phyloP scores from a whole-genome alignment of 2,329 filamentous ascomycete genomes.

The Phialemoniopsis sp. region DNA sequence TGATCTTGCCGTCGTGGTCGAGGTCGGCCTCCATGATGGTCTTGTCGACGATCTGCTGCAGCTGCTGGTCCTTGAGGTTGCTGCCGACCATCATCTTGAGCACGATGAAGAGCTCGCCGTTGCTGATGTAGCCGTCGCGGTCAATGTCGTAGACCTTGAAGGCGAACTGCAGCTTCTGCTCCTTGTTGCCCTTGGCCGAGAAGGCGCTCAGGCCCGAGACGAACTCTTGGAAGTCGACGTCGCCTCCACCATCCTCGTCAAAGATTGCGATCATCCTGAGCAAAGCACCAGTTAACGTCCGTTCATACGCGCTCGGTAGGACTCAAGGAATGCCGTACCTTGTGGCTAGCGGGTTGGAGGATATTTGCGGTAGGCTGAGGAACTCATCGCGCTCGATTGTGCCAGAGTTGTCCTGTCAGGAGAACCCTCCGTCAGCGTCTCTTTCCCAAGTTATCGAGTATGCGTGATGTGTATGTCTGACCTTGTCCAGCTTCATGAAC shows the following conservation, averaged over 20 bases:
- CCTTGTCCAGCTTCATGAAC: conserved; percentile 99
- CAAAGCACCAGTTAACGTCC: too few species aligned
- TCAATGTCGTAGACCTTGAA: conserved; percentile 99
- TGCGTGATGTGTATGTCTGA: conserved; percentile 23
- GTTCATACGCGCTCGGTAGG: too few species aligned
- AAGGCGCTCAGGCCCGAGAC: conserved; percentile 93
- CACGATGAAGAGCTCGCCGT: conserved; percentile 98
- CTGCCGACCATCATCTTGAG: conserved; percentile 99
- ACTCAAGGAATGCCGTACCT: conserved; percentile 55
- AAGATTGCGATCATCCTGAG: conserved; percentile 97
- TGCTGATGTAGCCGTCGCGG: conserved; percentile 96
- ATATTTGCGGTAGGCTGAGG: conserved; percentile 93
- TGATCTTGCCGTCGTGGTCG: conserved; percentile 95
- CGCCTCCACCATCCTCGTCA: conserved; percentile 95
- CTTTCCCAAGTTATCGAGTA: not conserved
- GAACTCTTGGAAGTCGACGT: conserved; percentile 98
- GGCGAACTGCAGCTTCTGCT: conserved; percentile 95
- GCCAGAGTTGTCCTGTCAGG: conserved; percentile 81
- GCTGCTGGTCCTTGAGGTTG: conserved; percentile 97
- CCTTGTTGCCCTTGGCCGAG: conserved; percentile 97
- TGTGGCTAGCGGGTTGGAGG: conserved; percentile 93
- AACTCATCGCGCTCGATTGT: conserved; percentile 99
- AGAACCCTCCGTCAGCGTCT: conserved; percentile 3
- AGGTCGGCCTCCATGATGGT: conserved; percentile 99
- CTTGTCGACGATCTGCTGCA: conserved; percentile 99